Evolutionary conservation across 805 yeast species (phyloP).

Genomic region (Cyberlindnera saturnus): DNA sequence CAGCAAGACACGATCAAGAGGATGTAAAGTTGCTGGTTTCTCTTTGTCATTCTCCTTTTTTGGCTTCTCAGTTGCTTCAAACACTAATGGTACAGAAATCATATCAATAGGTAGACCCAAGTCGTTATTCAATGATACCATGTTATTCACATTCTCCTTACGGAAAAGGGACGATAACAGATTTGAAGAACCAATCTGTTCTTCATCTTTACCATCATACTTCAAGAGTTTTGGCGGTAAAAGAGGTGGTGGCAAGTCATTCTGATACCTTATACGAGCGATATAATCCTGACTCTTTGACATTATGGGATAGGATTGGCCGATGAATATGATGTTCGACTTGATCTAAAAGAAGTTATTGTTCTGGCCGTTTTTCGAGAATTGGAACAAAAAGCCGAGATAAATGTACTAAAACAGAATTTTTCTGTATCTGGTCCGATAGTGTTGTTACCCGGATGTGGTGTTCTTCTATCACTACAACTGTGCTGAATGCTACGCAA

Average conservation of each 20-base stretch:
- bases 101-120: constrained; percentile 77
- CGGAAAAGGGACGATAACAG: constrained; percentile 68
- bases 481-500: background rate
- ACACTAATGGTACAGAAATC: constrained; percentile 55
- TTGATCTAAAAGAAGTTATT: background rate
- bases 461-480: no score
- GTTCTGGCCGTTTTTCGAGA: background rate
- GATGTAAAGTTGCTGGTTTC: constrained; percentile 40
- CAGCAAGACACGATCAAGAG: constrained; percentile 69
- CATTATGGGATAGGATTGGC: constrained; percentile 23
- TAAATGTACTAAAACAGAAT: constrained; percentile 1
- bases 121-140: constrained; percentile 53
- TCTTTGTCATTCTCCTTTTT: constrained; percentile 24
- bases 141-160: constrained; percentile 55
- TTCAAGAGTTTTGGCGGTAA: constrained; percentile 81
- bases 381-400: background rate
- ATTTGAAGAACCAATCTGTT: constrained; percentile 42
- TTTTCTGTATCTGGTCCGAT: background rate
- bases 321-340: background rate
- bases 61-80: constrained; percentile 34
- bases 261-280: constrained; percentile 77
- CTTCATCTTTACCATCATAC: constrained; percentile 35
- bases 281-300: constrained; percentile 64
- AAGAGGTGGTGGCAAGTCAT: constrained; percentile 89
- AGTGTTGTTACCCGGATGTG: no score